Percentiles rank a stretch among this genome's conserved stretches.
phyloP scores from a whole-genome alignment of 306 rosid species.

The Luffa aegyptiaca region DNA sequence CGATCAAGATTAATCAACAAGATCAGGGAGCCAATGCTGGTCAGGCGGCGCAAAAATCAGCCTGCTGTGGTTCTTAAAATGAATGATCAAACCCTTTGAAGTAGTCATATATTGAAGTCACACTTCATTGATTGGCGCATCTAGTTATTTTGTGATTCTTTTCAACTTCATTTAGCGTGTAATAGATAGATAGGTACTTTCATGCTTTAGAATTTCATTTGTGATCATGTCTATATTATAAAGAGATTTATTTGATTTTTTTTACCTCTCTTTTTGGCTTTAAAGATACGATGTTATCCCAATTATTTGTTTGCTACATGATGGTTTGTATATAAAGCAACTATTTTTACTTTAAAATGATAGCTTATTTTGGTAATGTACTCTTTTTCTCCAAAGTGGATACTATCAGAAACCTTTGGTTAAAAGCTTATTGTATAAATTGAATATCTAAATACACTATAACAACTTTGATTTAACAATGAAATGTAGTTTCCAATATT shows the following conservation, averaged over 20 bases:
- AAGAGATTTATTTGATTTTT: background rate
- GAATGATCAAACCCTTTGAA: constrained; percentile 9
- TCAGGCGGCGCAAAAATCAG: constrained; percentile 45
- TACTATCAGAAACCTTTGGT: background rate
- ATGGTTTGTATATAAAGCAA: background rate
- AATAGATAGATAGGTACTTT: constrained; percentile 13
- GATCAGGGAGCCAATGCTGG: constrained; percentile 46
- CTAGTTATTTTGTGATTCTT: constrained; percentile 32
- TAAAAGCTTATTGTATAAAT: background rate
- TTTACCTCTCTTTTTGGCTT: background rate
- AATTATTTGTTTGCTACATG: background rate
- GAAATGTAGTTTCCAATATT: background rate
- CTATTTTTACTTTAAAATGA: background rate
- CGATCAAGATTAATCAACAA: constrained; percentile 59
- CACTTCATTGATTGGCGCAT: background rate
- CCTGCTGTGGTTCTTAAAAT: constrained; percentile 68
- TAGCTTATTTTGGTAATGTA: background rate
- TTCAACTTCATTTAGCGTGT: constrained; percentile 30
- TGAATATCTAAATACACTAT: background rate
- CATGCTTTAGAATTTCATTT: constrained; percentile 1
- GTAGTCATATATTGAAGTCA: background rate
- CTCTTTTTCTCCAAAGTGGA: background rate
- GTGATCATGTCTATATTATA: constrained; percentile 8
- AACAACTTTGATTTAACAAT: background rate
- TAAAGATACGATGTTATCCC: background rate